phyloP scores from a whole-genome alignment of 805 yeast genomes.

The Nakazawaea peltata region DNA sequence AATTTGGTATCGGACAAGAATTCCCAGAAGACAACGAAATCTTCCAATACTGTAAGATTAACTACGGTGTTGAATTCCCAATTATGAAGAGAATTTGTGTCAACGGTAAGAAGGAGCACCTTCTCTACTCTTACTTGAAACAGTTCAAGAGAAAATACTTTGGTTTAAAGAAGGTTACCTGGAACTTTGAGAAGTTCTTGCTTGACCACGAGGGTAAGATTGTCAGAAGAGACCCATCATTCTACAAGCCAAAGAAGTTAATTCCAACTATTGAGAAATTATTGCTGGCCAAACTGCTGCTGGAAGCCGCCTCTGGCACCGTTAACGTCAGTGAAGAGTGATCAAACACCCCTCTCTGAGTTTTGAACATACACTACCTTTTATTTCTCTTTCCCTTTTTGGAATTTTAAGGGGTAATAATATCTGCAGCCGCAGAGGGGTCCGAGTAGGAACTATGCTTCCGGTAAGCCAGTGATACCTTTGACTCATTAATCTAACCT shows the following conservation, averaged over 20 bases:
- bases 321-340: no score
- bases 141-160: slow-evolving; percentile 39
- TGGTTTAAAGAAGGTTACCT: slow-evolving; percentile 54
- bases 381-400: no score
- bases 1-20: slow-evolving; percentile 59
- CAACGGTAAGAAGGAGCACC: slow-evolving; percentile 65
- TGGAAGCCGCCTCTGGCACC: no score
- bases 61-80: slow-evolving; percentile 80
- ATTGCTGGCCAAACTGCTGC: no score
- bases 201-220: slow-evolving; percentile 52
- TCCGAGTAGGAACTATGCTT: no score
- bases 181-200: slow-evolving; percentile 78
- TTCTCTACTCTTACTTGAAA: slow-evolving; percentile 68
- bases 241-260: slow-evolving; percentile 30
- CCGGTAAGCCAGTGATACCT: no score
- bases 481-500: no score
- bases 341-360: no score
- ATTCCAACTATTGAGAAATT: slow-evolving; percentile 52
- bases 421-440: no score
- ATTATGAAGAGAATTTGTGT: slow-evolving; percentile 70
- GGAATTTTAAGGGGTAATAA: no score
- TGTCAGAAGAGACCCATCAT: slow-evolving; percentile 39
- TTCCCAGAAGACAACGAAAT: slow-evolving; percentile 53
- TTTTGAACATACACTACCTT: no score
- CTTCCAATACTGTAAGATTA: slow-evolving; percentile 52